Conservation (phyloP, 192 early-diverging fungal species). For the Piromyces finnis region DNA sequence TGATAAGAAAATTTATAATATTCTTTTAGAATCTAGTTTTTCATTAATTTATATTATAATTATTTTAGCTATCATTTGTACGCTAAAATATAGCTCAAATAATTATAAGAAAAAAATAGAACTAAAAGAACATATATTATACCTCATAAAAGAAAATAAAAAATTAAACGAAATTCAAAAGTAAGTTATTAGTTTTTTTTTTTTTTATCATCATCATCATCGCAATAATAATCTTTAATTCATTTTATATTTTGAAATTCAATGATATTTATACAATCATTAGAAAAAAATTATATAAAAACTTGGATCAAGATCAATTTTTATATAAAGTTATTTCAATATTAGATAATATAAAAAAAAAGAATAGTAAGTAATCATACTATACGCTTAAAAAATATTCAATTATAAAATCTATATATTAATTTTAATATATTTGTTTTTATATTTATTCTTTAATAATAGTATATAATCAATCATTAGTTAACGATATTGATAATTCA, state of each 20-base stretch:
- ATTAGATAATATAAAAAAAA: background rate
- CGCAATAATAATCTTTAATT: no score
- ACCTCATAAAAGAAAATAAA: background rate
- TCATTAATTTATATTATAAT: background rate
- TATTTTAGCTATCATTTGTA: background rate
- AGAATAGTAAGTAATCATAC: background rate
- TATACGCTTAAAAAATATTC: no score
- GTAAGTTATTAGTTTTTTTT: background rate
- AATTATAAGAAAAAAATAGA: background rate
- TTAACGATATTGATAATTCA: background rate
- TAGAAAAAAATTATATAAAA: background rate
- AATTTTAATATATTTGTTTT: no score
- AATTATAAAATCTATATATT: no score
- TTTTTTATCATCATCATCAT: no score
- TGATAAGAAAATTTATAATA: background rate
- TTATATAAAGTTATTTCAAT: background rate
- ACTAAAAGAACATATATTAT: background rate
- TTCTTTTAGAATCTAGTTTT: background rate
- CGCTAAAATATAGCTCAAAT: background rate
- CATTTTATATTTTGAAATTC: no score
- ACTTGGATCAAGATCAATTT: background rate
- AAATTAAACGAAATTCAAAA: background rate
- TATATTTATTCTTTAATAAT: background rate
- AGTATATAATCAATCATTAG: background rate
- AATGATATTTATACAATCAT: background rate